Evolutionary conservation across 2,329 filamentous ascomycete genomes (phyloP).

Genomic region (Gaeumannomyces tritici): DNA sequence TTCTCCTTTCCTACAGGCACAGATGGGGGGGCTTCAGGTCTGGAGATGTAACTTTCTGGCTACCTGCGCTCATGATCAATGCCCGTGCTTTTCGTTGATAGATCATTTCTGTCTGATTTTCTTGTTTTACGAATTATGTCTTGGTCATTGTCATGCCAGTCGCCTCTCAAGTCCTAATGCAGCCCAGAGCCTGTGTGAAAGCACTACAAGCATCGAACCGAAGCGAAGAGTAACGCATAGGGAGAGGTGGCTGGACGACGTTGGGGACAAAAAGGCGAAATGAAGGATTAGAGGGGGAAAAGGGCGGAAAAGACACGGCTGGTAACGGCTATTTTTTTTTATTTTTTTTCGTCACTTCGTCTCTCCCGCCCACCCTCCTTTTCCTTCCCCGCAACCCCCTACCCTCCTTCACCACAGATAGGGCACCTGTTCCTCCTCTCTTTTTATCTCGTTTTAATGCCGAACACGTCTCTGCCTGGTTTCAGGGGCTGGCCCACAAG

Average conservation of each 20-base stretch:
- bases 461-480: conserved; percentile 4
- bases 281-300: background rate
- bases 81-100: background rate
- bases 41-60: background rate
- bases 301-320: background rate
- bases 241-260: background rate
- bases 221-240: too few relatives aligned
- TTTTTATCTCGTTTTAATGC: conserved; percentile 1
- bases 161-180: background rate
- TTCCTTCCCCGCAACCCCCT: background rate
- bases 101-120: background rate
- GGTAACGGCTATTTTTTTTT: background rate
- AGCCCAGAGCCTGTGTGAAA: background rate
- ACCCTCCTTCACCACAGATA: background rate
- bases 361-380: background rate
- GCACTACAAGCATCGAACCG: background rate
- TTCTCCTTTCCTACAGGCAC: background rate
- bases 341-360: background rate
- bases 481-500: conserved; percentile 1
- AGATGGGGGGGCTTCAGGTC: background rate
- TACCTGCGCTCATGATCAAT: background rate
- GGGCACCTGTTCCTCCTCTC: background rate
- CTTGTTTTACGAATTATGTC: background rate
- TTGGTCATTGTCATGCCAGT: background rate
- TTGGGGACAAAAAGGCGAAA: background rate